Evolutionary conservation across 768 basidiomycete genomes (phyloP).

Genomic region (Tephrocybe sp.): DNA sequence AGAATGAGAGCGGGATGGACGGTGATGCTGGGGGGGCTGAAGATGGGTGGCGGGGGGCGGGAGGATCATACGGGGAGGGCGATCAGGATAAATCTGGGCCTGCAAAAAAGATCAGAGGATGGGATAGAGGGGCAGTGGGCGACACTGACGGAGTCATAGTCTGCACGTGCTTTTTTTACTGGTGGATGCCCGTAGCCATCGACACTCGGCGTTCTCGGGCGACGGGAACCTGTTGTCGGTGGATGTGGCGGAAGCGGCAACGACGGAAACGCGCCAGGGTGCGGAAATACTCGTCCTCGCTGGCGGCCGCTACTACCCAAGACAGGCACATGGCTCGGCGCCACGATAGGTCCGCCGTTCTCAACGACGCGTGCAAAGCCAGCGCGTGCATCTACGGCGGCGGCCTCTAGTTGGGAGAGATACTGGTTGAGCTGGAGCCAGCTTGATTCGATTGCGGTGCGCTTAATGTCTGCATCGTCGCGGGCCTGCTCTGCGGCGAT

Average conservation of each 20-base stretch:
- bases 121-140: neutral
- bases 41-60: slow-evolving; percentile 12
- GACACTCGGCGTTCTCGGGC: slow-evolving; percentile 36
- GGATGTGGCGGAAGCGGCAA: slow-evolving; percentile 41
- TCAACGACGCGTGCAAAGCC: slow-evolving; percentile 46
- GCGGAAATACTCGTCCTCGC: slow-evolving; percentile 11
- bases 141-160: slow-evolving; percentile 7
- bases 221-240: slow-evolving; percentile 22
- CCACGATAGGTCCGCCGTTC: slow-evolving; percentile 43
- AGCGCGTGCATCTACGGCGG: slow-evolving; percentile 48
- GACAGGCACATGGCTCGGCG: slow-evolving; percentile 28
- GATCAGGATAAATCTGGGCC: neutral
- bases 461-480: slow-evolving; percentile 55
- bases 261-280: slow-evolving; percentile 29
- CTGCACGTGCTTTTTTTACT: slow-evolving; percentile 42
- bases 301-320: neutral
- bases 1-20: slow-evolving; percentile 14
- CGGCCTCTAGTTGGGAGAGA: slow-evolving; percentile 43
- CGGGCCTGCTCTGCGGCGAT: slow-evolving; percentile 49
- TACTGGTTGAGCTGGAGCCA: slow-evolving; percentile 54
- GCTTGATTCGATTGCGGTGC: slow-evolving; percentile 41
- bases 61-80: slow-evolving; percentile 20
- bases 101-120: neutral
- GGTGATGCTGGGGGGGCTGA: slow-evolving; percentile 3
- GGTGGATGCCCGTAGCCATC: slow-evolving; percentile 46